Percentiles rank a stretch among this genome's conserved stretches.
Evolutionary conservation across 192 early-diverging fungal genomes (phyloP).

Genomic region (Oehlia diaphana): DNA sequence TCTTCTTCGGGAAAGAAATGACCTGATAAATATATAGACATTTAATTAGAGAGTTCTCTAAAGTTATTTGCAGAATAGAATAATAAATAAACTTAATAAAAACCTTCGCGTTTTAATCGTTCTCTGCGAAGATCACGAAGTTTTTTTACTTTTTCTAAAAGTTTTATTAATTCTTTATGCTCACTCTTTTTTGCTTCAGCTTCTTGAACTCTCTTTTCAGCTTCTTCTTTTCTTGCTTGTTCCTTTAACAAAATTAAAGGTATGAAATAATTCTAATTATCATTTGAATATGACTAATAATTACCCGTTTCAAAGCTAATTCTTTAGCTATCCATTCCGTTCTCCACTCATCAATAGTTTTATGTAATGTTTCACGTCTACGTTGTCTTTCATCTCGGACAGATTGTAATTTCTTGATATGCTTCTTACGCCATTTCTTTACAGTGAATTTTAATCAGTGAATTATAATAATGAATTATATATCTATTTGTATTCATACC

Average conservation of each 20-base stretch:
- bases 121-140: constrained; percentile 35
- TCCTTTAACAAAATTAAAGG: constrained; percentile 7
- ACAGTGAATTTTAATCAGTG: background rate
- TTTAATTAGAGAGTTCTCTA: background rate
- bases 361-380: constrained; percentile 32
- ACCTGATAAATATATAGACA: constrained; percentile 19
- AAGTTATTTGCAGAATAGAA: background rate
- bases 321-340: constrained; percentile 32
- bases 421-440: constrained; percentile 32
- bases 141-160: constrained; percentile 31
- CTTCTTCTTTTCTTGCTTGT: constrained; percentile 30
- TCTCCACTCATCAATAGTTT: constrained; percentile 35
- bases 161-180: constrained; percentile 30
- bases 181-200: constrained; percentile 30
- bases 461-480: background rate
- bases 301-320: constrained; percentile 27
- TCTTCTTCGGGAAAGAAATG: constrained; percentile 43
- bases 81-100: background rate
- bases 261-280: background rate
- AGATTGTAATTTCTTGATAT: constrained; percentile 31
- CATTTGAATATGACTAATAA: background rate
- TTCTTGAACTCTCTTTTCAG: constrained; percentile 23
- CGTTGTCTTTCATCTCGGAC: constrained; percentile 31
- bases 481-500: background rate
- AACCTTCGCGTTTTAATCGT: constrained; percentile 35